Base-by-base conservation (phyloP, 805 yeast genomes). In the Martiniozyma abietophila region DNA sequence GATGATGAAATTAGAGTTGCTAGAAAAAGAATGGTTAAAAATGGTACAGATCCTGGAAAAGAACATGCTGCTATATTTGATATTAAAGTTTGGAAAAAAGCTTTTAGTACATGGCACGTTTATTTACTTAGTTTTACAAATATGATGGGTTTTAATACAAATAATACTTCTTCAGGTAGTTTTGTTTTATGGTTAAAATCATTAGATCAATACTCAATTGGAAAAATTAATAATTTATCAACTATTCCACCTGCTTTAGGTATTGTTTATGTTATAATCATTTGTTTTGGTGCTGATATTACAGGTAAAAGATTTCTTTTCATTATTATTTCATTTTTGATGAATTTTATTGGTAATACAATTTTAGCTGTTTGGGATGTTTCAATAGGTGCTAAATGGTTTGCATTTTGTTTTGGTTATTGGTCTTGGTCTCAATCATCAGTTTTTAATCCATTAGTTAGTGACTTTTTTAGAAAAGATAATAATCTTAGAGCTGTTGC, bases 371-470 rank as follows among this genome's bases (percentile, higher is more conserved):
- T 65, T 28, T 76, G 82, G 82, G 53, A 74, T 42, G 71, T 76
- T 19, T 63, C 75, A 0, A 60, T 61, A 27, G 39, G 60, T n/a
- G 74, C 80, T 11, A 74, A 76, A 52, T 74, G 81, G 80, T 73
- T 66, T 58, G 82, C 75, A 1, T 76, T 70, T 50, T 61, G 74
- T 46, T 61, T 69, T 31, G 73, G 71, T 15, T 76, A 74, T 47
- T 71, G 72, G 51, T 70, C 76, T 10, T 75, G 78, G 67, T 70
- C 80, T 12, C 71, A 71, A 51, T 74, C 80, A 2, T 76, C 81
- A 0, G 75, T 75, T 30, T 54, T 74, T 31, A 71, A 74, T 61
- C 65, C 77, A 1, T 66, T 70, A 61, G 69, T 69, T 36, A 68
- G 68, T 45, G 81, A 74, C 53, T 65, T 74, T 34, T 59, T 74